Conservation (phyloP, 1,284 basidiomycete genomes). For the Sparassis latifolia region DNA sequence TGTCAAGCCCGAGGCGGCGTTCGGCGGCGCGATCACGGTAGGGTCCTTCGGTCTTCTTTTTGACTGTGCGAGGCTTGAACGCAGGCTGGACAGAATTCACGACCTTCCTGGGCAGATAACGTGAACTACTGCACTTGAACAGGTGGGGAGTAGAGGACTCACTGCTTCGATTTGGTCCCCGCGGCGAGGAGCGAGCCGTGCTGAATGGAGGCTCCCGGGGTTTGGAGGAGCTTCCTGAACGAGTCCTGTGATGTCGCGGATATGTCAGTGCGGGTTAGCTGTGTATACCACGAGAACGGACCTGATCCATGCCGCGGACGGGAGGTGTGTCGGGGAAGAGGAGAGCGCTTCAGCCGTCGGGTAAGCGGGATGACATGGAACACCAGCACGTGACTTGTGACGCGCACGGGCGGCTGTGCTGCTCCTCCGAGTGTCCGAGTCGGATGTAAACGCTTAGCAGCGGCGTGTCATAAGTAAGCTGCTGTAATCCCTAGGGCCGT, state of each 20-base stretch:
- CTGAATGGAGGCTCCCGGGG: conserved; percentile 7
- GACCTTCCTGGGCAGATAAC: conserved; percentile 13
- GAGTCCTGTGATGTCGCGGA: conserved; percentile 26
- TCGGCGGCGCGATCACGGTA: conserved; percentile 72
- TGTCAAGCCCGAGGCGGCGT: conserved; percentile 50
- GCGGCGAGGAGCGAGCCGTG: conserved; percentile 16
- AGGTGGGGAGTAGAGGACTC: conserved; percentile 2
- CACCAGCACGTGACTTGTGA: no score
- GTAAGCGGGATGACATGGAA: background rate
- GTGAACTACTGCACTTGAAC: background rate
- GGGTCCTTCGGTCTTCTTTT: conserved; percentile 42
- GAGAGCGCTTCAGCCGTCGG: background rate
- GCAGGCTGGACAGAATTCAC: conserved; percentile 30
- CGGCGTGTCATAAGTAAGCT: no score
- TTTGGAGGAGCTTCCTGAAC: conserved; percentile 30
- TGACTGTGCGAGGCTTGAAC: conserved; percentile 75
- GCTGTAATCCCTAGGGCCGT: no score
- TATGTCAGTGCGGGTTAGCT: background rate
- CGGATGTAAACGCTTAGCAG: no score
- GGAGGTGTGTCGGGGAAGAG: background rate
- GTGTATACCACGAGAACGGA: background rate
- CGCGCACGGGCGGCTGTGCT: no score
- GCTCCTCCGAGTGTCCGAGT: no score
- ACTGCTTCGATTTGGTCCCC: conserved; percentile 16
- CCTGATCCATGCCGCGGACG: background rate